Conservation (phyloP, 2,329 filamentous ascomycete species). For the Fusarium devonianum region DNA sequence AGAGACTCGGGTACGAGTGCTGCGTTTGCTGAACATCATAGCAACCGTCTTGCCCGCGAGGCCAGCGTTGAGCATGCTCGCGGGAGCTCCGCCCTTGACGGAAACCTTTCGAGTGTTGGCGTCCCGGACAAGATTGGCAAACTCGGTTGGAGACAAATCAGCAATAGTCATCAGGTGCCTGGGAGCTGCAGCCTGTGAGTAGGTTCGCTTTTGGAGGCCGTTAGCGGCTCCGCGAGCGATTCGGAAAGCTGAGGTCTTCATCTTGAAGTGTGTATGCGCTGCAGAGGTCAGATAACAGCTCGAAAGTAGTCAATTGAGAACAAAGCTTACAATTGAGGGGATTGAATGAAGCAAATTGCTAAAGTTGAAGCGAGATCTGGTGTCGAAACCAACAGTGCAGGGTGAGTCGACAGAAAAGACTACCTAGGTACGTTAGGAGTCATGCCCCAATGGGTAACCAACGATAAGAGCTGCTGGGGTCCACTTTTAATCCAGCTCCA, state of each 20-base stretch:
- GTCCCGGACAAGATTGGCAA: constrained; percentile 83
- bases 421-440: too few species aligned
- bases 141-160: constrained; percentile 81
- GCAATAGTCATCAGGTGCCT: constrained; percentile 92
- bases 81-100: constrained; percentile 70
- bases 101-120: constrained; percentile 77
- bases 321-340: constrained; percentile 5
- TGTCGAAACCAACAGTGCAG: constrained; percentile 16
- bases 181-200: constrained; percentile 57
- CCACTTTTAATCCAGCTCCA: constrained; percentile 22
- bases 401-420: constrained; percentile 24
- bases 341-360: constrained; percentile 6
- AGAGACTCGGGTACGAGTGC: constrained; percentile 90
- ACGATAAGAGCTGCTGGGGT: constrained; percentile 1
- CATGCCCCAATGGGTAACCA: constrained; percentile 16
- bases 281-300: neutral
- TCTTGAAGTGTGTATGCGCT: constrained; percentile 28
- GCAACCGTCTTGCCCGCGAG: constrained; percentile 83
- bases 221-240: constrained; percentile 45
- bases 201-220: constrained; percentile 52
- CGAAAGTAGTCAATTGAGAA: neutral
- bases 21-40: constrained; percentile 97
- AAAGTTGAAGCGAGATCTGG: constrained; percentile 12
- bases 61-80: constrained; percentile 64
- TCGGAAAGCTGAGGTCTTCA: constrained; percentile 47